Conservation (phyloP, 164 flowering plant species). For the Buxus sempervirens region DNA sequence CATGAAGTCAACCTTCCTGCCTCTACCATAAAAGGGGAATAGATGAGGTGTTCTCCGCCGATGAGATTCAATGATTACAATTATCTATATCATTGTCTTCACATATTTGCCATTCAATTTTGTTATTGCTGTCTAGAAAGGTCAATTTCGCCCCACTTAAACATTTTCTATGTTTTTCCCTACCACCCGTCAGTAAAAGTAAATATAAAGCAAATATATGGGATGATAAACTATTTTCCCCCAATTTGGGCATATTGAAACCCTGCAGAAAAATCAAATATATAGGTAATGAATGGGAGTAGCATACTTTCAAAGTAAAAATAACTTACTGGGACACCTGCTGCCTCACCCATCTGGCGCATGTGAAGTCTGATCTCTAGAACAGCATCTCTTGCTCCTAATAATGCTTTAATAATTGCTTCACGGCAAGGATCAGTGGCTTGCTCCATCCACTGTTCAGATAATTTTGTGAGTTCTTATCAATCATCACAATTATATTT, state of each 20-base stretch:
- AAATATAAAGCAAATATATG: no score
- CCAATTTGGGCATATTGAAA: no score
- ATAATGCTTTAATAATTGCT: slow-evolving; percentile 58
- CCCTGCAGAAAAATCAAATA: not conserved
- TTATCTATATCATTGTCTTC: not conserved
- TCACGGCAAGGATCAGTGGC: slow-evolving; percentile 46
- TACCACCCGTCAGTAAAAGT: no score
- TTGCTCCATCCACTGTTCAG: slow-evolving; percentile 70
- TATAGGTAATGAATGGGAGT: not conserved
- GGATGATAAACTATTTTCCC: no score
- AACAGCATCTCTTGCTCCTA: slow-evolving; percentile 82
- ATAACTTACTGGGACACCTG: slow-evolving; percentile 81
- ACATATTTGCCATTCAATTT: no score
- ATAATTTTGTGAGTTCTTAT: slow-evolving; percentile 4
- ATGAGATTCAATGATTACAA: not conserved
- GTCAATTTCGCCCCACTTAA: no score
- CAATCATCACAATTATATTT: not conserved
- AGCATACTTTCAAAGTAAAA: slow-evolving; percentile 7
- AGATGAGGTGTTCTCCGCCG: not conserved
- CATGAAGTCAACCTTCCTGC: no score
- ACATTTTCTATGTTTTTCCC: no score
- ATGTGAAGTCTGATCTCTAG: slow-evolving; percentile 65
- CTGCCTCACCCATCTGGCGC: slow-evolving; percentile 90
- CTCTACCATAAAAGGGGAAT: no score
- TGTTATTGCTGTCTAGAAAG: no score